Evolutionary conservation across 106 monocot genomes (phyloP), one percentile per base, ranked within the genome.

Genomic region (Phalaenopsis aphrodite): DNA sequence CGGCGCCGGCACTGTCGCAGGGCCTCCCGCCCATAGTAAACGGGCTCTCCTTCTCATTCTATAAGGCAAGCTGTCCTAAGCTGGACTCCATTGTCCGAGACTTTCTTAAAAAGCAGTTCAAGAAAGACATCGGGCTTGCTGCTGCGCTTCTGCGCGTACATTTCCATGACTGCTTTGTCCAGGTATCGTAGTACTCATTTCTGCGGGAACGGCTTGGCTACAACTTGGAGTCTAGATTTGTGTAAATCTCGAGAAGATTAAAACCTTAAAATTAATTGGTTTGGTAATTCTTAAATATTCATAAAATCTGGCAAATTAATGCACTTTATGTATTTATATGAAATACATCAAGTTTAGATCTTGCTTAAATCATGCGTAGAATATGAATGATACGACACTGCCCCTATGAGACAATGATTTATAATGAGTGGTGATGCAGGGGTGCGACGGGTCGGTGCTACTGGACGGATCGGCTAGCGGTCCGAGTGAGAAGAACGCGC

Each of bases 381-480:
- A 52, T 52, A 52, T 10, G 52, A 52, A 52, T 10, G 52, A 52
- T 52, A 52, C 10, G 10, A 52, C 11, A 52, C 10, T 12, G 12
- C 12, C 3, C 12, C 12, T 52, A 15, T 52, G 52, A 12, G 52
- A 12, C 12, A 45, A 52, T 52, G 52, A 3, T 52, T 52, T 52
- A 52, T 52, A 12, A 52, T 12, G 52, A 52, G 69, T 69, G 21
- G 19, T 66, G 18, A 19, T 89, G 82, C 78, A 91, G 91, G 91
- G 91, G 0, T 91, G 91, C 38, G 91, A 91, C 46, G 91, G 75
- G 37, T 91, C 91, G 24, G 91, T 91, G 78, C 45, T 91, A 80
- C 76, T 91, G 3, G 88, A 84, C 41, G 91, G 91, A 8, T 88
- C 91, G 2, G 81, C 90, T 6, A 82, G 87, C 78, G 88, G 86